Percentiles rank a stretch among this genome's conserved stretches.
These are phyloP conservation scores for Moesziomyces antarcticus DNA, from an alignment of 1,284 basidiomycete genomes.

Conservation along the genomic window DNA sequence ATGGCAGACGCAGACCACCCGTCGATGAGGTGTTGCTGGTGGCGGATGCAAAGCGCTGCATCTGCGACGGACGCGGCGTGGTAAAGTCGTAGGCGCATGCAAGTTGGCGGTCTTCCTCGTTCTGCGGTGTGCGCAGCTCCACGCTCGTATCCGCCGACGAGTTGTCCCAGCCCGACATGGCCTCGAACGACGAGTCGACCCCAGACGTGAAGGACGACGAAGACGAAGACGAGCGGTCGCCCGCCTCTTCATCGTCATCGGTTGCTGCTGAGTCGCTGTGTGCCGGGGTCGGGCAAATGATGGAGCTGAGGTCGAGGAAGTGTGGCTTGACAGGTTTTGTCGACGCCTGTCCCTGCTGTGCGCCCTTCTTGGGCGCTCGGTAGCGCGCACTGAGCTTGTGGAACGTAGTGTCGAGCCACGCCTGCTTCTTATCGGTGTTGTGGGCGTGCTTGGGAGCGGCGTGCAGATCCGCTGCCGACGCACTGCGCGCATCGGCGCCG, in stretches of 20 bases:
- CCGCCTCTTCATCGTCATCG: constrained; percentile 25
- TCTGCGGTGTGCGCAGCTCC: constrained; percentile 39
- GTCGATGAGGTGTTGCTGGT: constrained; percentile 10
- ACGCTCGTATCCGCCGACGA: constrained; percentile 30
- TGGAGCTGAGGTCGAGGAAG: constrained; percentile 47
- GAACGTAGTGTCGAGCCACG: constrained; percentile 45
- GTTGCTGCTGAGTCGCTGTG: constrained; percentile 5
- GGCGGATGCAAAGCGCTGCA: constrained; percentile 42
- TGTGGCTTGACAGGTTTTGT: constrained; percentile 31
- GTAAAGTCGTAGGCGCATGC: constrained; percentile 28
- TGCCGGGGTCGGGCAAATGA: constrained; percentile 38
- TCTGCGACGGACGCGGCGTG: constrained; percentile 38
- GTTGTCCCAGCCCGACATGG: constrained; percentile 38
- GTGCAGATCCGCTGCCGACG: constrained; percentile 10
- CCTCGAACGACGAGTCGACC: constrained; percentile 33
- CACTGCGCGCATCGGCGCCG: constrained; percentile 14
- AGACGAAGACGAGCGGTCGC: constrained; percentile 27
- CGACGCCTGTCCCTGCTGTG: constrained; percentile 2
- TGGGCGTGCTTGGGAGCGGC: background rate
- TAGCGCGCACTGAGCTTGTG: constrained; percentile 36
- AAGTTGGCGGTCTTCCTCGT: constrained; percentile 32
- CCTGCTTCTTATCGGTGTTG: constrained; percentile 17
- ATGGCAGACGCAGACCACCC: constrained; percentile 24
- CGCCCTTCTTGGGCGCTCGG: constrained; percentile 22
- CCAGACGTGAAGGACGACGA: constrained; percentile 34